These are phyloP conservation scores for Neurospora discreta DNA, from an alignment of 495 filamentous ascomycete species.

Conservation along the genomic window DNA sequence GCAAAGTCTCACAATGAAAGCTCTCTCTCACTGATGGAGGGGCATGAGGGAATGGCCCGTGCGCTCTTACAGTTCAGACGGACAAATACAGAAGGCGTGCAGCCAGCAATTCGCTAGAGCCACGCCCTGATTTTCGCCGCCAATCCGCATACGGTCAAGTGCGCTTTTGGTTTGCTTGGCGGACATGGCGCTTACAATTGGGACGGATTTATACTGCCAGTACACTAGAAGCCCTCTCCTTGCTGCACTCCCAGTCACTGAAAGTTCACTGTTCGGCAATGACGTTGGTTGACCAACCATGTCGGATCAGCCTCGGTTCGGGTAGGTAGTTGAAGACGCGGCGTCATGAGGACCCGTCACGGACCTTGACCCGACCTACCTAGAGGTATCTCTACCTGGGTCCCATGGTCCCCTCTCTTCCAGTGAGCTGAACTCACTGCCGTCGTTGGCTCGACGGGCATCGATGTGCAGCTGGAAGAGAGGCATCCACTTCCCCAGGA, in stretches of 20 bases:
- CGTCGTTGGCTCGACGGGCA: background rate
- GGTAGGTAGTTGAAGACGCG: slow-evolving; percentile 1
- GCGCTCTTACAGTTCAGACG: background rate
- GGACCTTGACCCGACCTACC: too few relatives aligned
- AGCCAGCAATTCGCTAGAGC: background rate
- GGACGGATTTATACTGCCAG: too few relatives aligned
- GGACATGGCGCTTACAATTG: background rate
- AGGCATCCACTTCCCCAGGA: background rate
- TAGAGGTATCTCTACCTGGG: too few relatives aligned
- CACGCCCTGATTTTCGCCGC: background rate
- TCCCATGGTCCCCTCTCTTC: background rate
- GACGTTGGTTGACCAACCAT: slow-evolving; percentile 11
- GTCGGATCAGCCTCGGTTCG: slow-evolving; percentile 19
- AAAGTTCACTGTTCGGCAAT: background rate
- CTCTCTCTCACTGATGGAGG: slow-evolving; percentile 7
- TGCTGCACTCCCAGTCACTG: background rate
- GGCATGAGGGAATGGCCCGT: slow-evolving; percentile 9
- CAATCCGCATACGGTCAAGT: background rate
- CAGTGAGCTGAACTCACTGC: background rate
- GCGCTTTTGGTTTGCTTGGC: background rate
- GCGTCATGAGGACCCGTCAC: background rate
- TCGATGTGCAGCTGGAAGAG: background rate
- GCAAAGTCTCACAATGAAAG: slow-evolving; percentile 8
- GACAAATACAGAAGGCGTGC: background rate
- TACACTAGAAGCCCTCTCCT: background rate